Evolutionary conservation across 768 basidiomycete species (phyloP).

Genomic region (Mycena amicta): DNA sequence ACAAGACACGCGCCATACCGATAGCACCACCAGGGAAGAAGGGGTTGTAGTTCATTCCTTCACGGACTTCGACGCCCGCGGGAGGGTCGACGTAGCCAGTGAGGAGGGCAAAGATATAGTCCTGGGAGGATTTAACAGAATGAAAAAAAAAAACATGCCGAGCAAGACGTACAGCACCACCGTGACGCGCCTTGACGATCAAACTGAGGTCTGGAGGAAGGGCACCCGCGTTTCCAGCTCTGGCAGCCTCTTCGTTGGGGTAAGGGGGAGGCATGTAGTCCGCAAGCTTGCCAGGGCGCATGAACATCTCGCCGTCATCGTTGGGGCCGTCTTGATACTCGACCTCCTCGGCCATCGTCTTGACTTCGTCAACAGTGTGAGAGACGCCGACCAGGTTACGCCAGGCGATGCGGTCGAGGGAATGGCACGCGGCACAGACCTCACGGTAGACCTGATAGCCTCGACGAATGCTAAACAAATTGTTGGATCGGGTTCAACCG

Average conservation of each 20-base stretch:
- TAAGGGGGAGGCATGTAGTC: constrained; percentile 97
- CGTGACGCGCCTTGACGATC: constrained; percentile 98
- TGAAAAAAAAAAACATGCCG: constrained; percentile 5
- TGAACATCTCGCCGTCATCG: constrained; percentile 96
- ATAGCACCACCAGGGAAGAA: constrained; percentile 99
- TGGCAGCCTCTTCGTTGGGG: constrained; percentile 96
- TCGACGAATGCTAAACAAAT: constrained; percentile 76
- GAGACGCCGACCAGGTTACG: constrained; percentile 98
- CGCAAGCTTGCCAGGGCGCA: constrained; percentile 95
- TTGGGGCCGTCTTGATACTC: constrained; percentile 98
- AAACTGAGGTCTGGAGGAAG: constrained; percentile 96
- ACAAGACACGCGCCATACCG: constrained; percentile 96
- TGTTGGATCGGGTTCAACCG: constrained; percentile 12
- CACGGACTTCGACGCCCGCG: constrained; percentile 91
- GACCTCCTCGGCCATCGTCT: constrained; percentile 91
- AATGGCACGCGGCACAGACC: constrained; percentile 98
- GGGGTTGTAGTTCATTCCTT: constrained; percentile 98
- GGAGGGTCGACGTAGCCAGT: constrained; percentile 98
- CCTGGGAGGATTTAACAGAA: constrained; percentile 47
- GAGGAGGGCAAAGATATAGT: constrained; percentile 95
- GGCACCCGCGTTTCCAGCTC: constrained; percentile 92
- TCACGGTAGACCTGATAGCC: constrained; percentile 98
- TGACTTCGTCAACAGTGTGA: constrained; percentile 89
- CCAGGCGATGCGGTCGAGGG: constrained; percentile 99
- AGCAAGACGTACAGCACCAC: constrained; percentile 79